phyloP scores from a whole-genome alignment of 495 filamentous ascomycete genomes.

The Jackrogersella minutella region DNA sequence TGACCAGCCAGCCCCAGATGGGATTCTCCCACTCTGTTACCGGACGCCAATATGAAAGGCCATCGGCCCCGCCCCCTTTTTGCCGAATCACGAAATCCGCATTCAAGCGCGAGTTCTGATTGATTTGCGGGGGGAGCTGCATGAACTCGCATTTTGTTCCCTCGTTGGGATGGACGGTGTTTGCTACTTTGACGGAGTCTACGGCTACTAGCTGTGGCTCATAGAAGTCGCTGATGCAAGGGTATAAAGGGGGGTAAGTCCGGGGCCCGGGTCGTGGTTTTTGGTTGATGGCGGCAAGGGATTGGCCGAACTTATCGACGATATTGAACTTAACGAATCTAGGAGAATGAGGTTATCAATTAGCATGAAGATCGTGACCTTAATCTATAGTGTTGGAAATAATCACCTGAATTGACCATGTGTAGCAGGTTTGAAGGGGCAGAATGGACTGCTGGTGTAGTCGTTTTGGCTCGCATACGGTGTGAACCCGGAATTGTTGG shows the following conservation, averaged over 20 bases:
- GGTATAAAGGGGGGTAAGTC: conserved; percentile 41
- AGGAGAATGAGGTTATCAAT: not conserved
- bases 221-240: conserved; percentile 39
- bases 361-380: not conserved
- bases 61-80: not conserved
- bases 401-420: conserved; percentile 54
- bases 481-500: conserved; percentile 30
- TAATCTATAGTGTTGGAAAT: not conserved
- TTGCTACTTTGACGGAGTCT: conserved; percentile 9
- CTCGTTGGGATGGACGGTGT: conserved; percentile 32
- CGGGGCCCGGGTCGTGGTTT: conserved; percentile 31
- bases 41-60: not conserved
- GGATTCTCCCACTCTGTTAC: conserved; percentile 57
- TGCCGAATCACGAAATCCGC: not conserved
- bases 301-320: conserved; percentile 54
- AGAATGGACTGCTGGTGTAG: conserved; percentile 12
- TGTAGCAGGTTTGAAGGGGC: conserved; percentile 51
- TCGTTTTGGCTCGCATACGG: conserved; percentile 12
- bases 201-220: conserved; percentile 26
- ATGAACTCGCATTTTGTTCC: conserved; percentile 46
- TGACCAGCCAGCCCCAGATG: conserved; percentile 63
- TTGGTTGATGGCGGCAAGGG: conserved; percentile 38
- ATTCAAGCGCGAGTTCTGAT: conserved; percentile 28
- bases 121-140: conserved; percentile 59
- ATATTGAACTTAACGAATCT: conserved; percentile 58